Evolutionary conservation across 805 yeast species (phyloP).

Genomic region (Zygoascus biomembranicola): DNA sequence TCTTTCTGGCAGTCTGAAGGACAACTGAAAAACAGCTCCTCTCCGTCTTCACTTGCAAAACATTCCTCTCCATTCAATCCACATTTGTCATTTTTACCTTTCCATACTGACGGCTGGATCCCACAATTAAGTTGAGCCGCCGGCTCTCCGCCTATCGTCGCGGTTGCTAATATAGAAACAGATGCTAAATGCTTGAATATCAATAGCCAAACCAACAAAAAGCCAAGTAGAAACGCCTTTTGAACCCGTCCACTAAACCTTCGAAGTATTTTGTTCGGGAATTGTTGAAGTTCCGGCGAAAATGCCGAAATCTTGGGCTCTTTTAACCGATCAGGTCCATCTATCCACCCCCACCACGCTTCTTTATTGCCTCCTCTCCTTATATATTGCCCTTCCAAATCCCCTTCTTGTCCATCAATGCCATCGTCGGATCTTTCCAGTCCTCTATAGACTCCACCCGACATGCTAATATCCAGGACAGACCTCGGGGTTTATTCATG

Average conservation of each 20-base stretch:
- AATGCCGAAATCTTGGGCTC: constrained; percentile 15
- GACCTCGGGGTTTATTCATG: too few species aligned
- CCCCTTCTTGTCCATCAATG: background rate
- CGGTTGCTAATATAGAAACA: constrained; percentile 18
- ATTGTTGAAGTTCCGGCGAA: constrained; percentile 8
- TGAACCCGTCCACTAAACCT: background rate
- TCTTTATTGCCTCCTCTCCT: background rate
- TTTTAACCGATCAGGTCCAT: constrained; percentile 13
- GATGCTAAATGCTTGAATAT: constrained; percentile 13
- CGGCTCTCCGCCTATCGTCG: constrained; percentile 15
- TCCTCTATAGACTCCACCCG: background rate
- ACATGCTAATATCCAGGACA: background rate
- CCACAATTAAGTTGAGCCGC: constrained; percentile 19
- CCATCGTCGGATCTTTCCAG: background rate
- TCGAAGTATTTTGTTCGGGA: constrained; percentile 10
- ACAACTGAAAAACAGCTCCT: constrained; percentile 57
- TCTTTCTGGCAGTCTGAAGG: constrained; percentile 82
- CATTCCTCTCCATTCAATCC: constrained; percentile 66
- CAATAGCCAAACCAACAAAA: constrained; percentile 17
- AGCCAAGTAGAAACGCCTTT: constrained; percentile 2
- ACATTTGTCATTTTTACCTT: constrained; percentile 66
- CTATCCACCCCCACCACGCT: constrained; percentile 10
- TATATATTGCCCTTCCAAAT: background rate
- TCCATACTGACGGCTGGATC: constrained; percentile 41
- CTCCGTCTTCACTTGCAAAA: constrained; percentile 32